Conservation (phyloP, 352 stramenopile genomes). For the Thalassiosira pacifica region DNA sequence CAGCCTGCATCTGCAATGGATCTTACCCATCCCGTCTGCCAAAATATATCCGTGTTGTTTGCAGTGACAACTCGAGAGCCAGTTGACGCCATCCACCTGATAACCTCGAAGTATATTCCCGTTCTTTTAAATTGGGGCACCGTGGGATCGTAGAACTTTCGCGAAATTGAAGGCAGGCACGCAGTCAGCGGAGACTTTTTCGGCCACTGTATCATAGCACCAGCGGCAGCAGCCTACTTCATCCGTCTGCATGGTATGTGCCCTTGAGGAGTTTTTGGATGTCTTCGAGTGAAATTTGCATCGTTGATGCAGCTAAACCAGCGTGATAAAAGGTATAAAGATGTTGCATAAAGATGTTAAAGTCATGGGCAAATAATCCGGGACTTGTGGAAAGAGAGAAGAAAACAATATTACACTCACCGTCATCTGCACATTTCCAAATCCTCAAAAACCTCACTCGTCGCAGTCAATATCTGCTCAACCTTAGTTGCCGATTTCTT, state of each 20-base stretch:
- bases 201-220: conserved; percentile 83
- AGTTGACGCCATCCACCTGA: conserved; percentile 99
- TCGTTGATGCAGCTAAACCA: conserved; percentile 66
- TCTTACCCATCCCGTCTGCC: conserved; percentile 99
- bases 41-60: conserved; percentile 97
- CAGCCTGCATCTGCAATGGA: too few relatives aligned
- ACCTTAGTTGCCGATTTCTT: conserved; percentile 86
- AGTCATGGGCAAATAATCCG: neutral
- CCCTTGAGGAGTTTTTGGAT: conserved; percentile 79
- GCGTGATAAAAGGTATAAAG: neutral
- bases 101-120: conserved; percentile 96
- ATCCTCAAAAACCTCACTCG: conserved; percentile 75
- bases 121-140: conserved; percentile 89
- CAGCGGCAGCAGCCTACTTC: conserved; percentile 86
- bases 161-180: conserved; percentile 83
- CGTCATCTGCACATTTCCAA: conserved; percentile 80
- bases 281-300: conserved; percentile 81
- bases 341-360: neutral
- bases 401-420: too few relatives aligned
- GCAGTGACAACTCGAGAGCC: conserved; percentile 99
- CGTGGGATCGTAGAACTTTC: conserved; percentile 87
- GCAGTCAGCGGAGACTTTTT: conserved; percentile 61
- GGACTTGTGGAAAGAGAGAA: too few relatives aligned
- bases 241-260: conserved; percentile 85
- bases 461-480: conserved; percentile 81